Conservation (phyloP, 331 rosid genomes). For the Acacia concinna region DNA sequence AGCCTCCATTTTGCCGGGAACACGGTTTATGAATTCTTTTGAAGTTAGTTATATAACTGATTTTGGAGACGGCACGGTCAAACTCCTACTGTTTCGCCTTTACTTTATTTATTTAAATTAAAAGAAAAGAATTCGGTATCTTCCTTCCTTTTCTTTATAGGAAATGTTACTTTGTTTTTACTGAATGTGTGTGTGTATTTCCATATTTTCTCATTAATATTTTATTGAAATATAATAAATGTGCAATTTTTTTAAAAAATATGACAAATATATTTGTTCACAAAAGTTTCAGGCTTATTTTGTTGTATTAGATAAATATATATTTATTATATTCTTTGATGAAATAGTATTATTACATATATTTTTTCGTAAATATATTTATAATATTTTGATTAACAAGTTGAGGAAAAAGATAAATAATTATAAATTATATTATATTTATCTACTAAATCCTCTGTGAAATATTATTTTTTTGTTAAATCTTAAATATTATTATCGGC, state of each 20-base stretch:
- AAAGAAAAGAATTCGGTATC: neutral
- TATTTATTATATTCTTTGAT: too few species aligned
- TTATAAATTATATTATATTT: too few species aligned
- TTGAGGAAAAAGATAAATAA: neutral
- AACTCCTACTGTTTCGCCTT: neutral
- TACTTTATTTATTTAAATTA: neutral
- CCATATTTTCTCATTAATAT: neutral
- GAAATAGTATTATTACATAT: too few species aligned
- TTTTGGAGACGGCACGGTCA: neutral
- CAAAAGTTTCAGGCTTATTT: neutral
- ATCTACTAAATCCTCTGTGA: neutral
- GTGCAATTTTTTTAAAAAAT: too few species aligned
- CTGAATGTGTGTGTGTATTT: neutral
- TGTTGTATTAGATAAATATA: too few species aligned
- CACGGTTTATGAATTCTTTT: neutral
- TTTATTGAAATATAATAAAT: too few species aligned
- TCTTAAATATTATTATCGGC: neutral
- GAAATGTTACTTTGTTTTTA: neutral
- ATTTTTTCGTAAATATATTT: too few species aligned
- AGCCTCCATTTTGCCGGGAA: neutral
- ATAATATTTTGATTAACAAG: too few species aligned
- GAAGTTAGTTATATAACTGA: constrained; percentile 1
- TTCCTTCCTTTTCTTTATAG: neutral
- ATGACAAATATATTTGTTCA: neutral
- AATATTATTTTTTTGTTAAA: too few species aligned